Conservation (phyloP, 2,329 filamentous ascomycete genomes). For the Tolypocladium amazonense region DNA sequence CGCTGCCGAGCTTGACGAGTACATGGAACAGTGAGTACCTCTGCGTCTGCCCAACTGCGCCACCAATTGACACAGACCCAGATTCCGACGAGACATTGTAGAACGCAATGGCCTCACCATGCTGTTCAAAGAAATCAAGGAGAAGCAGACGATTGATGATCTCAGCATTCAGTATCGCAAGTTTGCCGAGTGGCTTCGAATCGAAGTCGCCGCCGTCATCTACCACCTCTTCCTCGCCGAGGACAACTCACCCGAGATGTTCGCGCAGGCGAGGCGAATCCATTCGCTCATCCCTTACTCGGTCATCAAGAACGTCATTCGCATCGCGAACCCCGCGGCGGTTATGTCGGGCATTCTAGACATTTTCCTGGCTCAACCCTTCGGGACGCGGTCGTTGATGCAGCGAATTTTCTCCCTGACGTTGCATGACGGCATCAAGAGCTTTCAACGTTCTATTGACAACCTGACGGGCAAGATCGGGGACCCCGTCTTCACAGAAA, state of each 20-base stretch:
- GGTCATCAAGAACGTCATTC: constrained; percentile 90
- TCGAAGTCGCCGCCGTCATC: constrained; percentile 91
- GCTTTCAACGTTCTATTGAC: constrained; percentile 81
- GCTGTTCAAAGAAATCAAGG: constrained; percentile 84
- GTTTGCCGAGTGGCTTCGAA: constrained; percentile 95
- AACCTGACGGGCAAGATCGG: constrained; percentile 64
- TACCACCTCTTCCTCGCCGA: constrained; percentile 97
- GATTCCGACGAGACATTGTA: constrained; percentile 57
- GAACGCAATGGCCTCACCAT: constrained; percentile 76
- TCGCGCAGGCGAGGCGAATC: constrained; percentile 86
- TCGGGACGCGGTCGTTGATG: constrained; percentile 79
- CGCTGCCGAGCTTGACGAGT: constrained; percentile 86
- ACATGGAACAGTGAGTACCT: constrained; percentile 79
- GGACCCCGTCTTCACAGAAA: constrained; percentile 69
- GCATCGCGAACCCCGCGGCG: constrained; percentile 88
- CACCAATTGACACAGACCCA: constrained; percentile 16
- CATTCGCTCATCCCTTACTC: constrained; percentile 92
- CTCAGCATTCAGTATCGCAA: constrained; percentile 94
- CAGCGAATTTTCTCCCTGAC: constrained; percentile 92
- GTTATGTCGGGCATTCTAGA: constrained; percentile 96
- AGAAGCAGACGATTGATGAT: constrained; percentile 78
- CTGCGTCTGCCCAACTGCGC: too few relatives aligned
- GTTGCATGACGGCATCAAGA: constrained; percentile 78
- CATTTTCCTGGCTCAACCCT: constrained; percentile 90
- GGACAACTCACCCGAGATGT: constrained; percentile 94